Evolutionary conservation across 2,329 filamentous ascomycete genomes (phyloP), one percentile per base, ranked within the genome.

Genomic region (Shiraia sp.): DNA sequence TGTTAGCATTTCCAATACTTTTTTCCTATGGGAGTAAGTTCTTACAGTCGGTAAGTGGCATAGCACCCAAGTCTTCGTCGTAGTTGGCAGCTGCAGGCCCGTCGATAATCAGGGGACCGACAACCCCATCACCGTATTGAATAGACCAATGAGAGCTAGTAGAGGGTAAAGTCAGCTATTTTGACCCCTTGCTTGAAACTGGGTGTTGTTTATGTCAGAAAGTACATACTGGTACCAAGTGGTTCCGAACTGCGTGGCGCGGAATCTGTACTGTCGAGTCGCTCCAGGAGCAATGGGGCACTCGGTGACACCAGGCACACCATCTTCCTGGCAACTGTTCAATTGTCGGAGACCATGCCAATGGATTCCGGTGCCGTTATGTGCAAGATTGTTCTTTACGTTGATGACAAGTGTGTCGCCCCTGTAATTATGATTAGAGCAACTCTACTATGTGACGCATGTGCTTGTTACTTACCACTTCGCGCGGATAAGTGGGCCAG

Each of bases 231-330:
- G 72, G 41, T 74, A 74, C 72, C 72, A 74, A 8, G 57, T 52
- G 25, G 71, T 74, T 10, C 73, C 73, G 29, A 72, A 73, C 45
- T 75, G 72, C 0, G 75, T 79, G 3, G 77, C 79, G 30, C 72
- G 72, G 69, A 79, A 86, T 2, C 63, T 76, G 65, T 87, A 87
- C 2, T 77, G 82, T 31, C 75, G 73, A 1, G 71, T 71, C 5
- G 75, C 64, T 0, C 79, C 79, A 0, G 85, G 84, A 3, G 82
- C 73, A 46, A 87, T 82, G 1, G 86, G 85, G 50, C 86, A 89
- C 63, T 89, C 83, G 17, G 45, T 52, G 17, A 55, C 36, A 31
- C 75, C 75, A 19, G 69, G 68, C 3, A 83, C 80, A 39, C 83
- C 83, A 50, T 86, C 82, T 36, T 78, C 71, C 42, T 77, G 69